These are phyloP conservation scores for Gossypium davidsonii DNA, from an alignment of 441 rosid genomes.

Conservation along the genomic window DNA sequence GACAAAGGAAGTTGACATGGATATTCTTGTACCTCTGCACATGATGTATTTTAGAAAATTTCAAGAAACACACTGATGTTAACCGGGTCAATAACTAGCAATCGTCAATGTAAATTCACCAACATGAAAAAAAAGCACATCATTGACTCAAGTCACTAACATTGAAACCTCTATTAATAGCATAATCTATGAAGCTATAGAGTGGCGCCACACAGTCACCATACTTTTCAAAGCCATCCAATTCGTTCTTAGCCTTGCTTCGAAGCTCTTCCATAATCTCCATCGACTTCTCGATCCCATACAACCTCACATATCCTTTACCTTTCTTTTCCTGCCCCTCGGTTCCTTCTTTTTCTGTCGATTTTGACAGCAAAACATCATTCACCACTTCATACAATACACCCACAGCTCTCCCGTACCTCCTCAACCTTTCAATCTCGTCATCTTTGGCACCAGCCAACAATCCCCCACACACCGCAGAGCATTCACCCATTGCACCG, in stretches of 20 bases:
- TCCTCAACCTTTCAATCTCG: conserved; percentile 55
- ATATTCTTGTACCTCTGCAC: background rate
- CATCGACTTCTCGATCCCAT: conserved; percentile 56
- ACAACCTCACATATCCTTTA: conserved; percentile 44
- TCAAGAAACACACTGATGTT: background rate
- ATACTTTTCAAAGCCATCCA: conserved; percentile 54
- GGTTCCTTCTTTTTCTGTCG: conserved; percentile 1
- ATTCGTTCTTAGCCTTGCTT: conserved; percentile 52
- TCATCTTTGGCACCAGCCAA: conserved; percentile 68
- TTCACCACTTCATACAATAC: conserved; percentile 72
- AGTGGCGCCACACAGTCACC: conserved; percentile 56
- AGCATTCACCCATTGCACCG: conserved; percentile 83
- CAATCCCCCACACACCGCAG: conserved; percentile 85
- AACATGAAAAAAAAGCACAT: background rate
- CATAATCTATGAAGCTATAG: conserved; percentile 75
- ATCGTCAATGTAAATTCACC: background rate
- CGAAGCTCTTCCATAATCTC: conserved; percentile 63
- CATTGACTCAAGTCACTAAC: conserved; percentile 24
- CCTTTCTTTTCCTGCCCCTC: conserved; percentile 33
- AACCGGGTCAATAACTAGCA: background rate
- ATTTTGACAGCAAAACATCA: conserved; percentile 44
- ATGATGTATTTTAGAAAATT: background rate
- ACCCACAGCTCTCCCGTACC: conserved; percentile 84
- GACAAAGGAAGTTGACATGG: background rate
- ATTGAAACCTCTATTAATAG: conserved; percentile 49